Conservation (phyloP, 2,329 filamentous ascomycete species). For the Calonectria pseudoreteaudii region DNA sequence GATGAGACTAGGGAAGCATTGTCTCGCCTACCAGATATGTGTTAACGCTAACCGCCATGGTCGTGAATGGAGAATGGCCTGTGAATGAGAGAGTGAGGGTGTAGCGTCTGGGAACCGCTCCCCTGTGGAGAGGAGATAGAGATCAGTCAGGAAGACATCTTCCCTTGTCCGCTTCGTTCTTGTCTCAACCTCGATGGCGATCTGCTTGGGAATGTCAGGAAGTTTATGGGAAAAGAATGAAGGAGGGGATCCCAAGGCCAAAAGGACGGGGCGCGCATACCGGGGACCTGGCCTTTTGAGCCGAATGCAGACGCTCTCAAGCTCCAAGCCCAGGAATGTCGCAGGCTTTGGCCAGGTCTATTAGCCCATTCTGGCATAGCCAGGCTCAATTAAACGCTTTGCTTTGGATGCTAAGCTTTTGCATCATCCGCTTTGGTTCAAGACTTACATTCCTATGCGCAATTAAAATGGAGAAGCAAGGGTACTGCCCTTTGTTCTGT, state of each 20-base stretch:
- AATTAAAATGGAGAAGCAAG: neutral
- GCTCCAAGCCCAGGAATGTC: neutral
- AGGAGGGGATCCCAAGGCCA: neutral
- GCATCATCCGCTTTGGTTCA: neutral
- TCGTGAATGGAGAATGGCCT: neutral
- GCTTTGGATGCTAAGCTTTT: neutral
- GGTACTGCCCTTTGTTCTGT: too few relatives aligned
- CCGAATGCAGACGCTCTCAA: neutral
- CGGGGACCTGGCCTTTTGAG: neutral
- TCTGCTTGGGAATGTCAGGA: neutral
- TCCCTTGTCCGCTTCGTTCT: neutral
- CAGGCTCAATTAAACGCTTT: neutral
- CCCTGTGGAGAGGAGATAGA: neutral
- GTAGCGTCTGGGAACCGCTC: neutral
- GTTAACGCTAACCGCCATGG: neutral
- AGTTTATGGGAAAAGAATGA: neutral
- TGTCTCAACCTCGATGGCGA: too few relatives aligned
- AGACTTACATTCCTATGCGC: neutral
- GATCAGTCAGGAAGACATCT: neutral
- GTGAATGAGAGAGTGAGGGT: neutral
- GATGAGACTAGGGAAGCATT: too few relatives aligned
- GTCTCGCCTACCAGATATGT: neutral
- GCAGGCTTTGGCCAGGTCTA: neutral
- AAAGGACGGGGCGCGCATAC: neutral
- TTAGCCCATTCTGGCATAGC: neutral